Evolutionary conservation across 495 filamentous ascomycete genomes (phyloP), one percentile per base, ranked within the genome.

Genomic region (Penicillium parvum): DNA sequence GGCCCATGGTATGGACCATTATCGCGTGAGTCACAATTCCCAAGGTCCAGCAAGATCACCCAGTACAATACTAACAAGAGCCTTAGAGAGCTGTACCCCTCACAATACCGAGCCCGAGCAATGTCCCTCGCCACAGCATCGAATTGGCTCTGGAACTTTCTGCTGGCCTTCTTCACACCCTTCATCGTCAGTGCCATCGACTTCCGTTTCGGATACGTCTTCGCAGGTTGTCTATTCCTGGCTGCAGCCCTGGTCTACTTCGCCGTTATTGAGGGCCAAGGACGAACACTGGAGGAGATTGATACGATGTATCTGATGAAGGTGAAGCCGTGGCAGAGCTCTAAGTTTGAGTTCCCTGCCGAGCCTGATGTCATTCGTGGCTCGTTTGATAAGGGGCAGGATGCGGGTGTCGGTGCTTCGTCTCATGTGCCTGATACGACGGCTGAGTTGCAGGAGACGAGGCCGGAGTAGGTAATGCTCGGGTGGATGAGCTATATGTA

Each of bases 101-200:
- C 79, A 17, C 72, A 81, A 29, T 88, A 88, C 55, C 78, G 86
- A 7, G 84, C 85, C 1, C 76, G 78, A 11, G 81, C 71, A 14
- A 89, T 90, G 82, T 83, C 82, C 6, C 61, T 89, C 3, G 82
- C 84, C 3, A 91, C 88, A 0, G 80, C 84, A 0, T 79, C 79
- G 8, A 95, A 92, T 64, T 95, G 88, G 88, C 73, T 83, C 16
- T 92, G 83, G 83, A 95, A 92, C 57, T 95, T 91, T 66, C 60
- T 91, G 34, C 72, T 92, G 32, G 78, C 79, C 1, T 88, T 91
- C 66, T 85, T 90, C 64, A 89, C 87, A 0, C 85, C 86, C 0
- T 82, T 86, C 52, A 86, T 87, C 48, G 80, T 76, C 1, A 60
- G 64, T 1, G 77, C 73, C 3, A 90, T 92, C 44, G 73, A 78